A percentile compares a stretch with the other conserved stretches of the same genome.
phyloP scores from a whole-genome alignment of 2,329 filamentous ascomycete species.

The Penicillium olsonii region DNA sequence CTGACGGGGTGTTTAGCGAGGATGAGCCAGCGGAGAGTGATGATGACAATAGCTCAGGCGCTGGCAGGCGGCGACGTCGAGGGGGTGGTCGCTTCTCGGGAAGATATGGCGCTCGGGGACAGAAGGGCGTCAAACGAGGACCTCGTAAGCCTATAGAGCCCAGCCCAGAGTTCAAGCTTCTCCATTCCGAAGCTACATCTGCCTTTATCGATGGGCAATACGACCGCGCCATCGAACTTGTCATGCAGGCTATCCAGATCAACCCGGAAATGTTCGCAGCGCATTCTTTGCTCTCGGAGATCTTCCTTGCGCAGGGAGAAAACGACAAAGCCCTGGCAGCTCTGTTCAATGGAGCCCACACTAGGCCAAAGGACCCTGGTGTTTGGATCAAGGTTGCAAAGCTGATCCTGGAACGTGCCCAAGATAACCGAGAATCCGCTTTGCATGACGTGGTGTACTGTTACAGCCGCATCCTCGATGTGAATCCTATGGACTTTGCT shows the following conservation, averaged over 20 bases:
- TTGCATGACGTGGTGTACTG: conserved; percentile 55
- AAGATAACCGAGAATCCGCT: conserved; percentile 45
- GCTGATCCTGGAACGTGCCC: conserved; percentile 53
- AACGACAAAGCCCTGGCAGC: conserved; percentile 58
- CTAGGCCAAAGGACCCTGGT: conserved; percentile 55
- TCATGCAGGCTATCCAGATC: conserved; percentile 52
- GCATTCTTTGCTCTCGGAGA: conserved; percentile 62
- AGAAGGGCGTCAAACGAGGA: conserved; percentile 49
- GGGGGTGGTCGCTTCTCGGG: conserved; percentile 37
- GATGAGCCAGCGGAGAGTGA: conserved; percentile 25
- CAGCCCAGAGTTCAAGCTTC: conserved; percentile 49
- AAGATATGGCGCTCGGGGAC: conserved; percentile 42
- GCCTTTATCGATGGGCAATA: conserved; percentile 52
- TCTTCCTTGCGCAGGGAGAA: conserved; percentile 58
- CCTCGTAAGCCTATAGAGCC: conserved; percentile 50
- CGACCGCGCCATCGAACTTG: conserved; percentile 45
- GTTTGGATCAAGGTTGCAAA: conserved; percentile 61
- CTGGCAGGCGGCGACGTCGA: conserved; percentile 33
- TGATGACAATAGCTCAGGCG: conserved; percentile 25
- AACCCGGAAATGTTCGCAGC: conserved; percentile 66
- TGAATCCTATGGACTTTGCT: conserved; percentile 54
- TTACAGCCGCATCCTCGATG: conserved; percentile 55
- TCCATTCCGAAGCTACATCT: conserved; percentile 50
- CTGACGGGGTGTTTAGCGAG: conserved; percentile 22
- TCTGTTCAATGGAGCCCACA: conserved; percentile 60